Evolutionary conservation across 176 grass and related monocot genomes (phyloP).

Genomic region (Zoysia japonica): DNA sequence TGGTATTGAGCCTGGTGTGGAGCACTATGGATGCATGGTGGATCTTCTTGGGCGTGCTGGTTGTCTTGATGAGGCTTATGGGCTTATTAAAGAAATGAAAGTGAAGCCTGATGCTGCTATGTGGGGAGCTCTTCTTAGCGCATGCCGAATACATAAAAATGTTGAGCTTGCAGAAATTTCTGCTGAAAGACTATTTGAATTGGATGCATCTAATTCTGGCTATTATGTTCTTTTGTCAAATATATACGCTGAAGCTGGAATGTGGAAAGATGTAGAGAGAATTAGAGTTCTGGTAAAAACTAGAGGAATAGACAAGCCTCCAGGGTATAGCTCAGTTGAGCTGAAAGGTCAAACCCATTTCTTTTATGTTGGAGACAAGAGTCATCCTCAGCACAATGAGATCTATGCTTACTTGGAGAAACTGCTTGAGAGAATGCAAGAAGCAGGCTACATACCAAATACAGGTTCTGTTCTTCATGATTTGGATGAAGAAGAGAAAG

Average conservation of each 20-base stretch:
- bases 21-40: conserved; percentile 87
- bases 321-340: conserved; percentile 83
- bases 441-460: conserved; percentile 84
- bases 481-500: conserved; percentile 92
- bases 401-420: conserved; percentile 83
- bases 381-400: conserved; percentile 71
- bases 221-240: conserved; percentile 88
- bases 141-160: conserved; percentile 83
- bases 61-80: conserved; percentile 80
- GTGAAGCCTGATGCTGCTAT: conserved; percentile 73
- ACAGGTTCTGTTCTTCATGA: conserved; percentile 78
- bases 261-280: conserved; percentile 74
- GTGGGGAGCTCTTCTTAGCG: conserved; percentile 86
- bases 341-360: conserved; percentile 77
- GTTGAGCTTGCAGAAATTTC: conserved; percentile 80
- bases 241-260: conserved; percentile 84
- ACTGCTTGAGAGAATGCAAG: conserved; percentile 66
- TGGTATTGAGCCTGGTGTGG: conserved; percentile 68
- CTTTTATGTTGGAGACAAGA: conserved; percentile 86
- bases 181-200: conserved; percentile 70
- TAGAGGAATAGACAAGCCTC: conserved; percentile 72
- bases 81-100: conserved; percentile 81
- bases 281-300: conserved; percentile 74
- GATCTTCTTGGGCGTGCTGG: conserved; percentile 80
- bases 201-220: conserved; percentile 72